A percentile compares a stretch with the other conserved stretches of the same genome.
Conservation (phyloP, 768 basidiomycete genomes). For the Lentinus tigrinus region DNA sequence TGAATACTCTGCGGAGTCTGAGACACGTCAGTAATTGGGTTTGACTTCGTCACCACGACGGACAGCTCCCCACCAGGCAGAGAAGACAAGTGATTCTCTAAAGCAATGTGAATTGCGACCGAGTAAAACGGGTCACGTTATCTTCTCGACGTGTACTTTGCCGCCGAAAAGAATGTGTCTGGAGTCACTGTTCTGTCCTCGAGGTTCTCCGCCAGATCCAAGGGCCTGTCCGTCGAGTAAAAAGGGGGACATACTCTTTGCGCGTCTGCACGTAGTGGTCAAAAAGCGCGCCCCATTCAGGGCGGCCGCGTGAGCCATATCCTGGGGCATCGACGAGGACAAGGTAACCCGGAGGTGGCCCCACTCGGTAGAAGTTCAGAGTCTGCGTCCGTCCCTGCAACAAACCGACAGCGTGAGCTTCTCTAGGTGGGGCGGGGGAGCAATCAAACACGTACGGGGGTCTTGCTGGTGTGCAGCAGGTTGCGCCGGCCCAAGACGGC, state of each 20-base stretch:
- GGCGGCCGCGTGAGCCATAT: slow-evolving; percentile 71
- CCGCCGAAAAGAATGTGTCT: too few relatives aligned
- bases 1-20: slow-evolving; percentile 70
- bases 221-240: too few relatives aligned
- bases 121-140: too few relatives aligned
- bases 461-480: slow-evolving; percentile 64
- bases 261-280: slow-evolving; percentile 61
- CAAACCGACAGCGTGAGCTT: neutral
- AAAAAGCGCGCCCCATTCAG: slow-evolving; percentile 75
- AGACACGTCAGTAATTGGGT: neutral
- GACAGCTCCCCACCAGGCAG: neutral
- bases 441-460: slow-evolving; percentile 42
- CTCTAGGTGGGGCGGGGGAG: neutral
- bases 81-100: neutral
- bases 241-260: slow-evolving; percentile 47
- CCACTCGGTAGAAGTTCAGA: slow-evolving; percentile 74
- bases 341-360: slow-evolving; percentile 49
- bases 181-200: too few relatives aligned
- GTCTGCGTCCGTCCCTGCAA: slow-evolving; percentile 67
- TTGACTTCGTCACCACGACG: too few relatives aligned
- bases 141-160: too few relatives aligned
- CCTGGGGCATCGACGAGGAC: slow-evolving; percentile 80
- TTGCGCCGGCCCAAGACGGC: slow-evolving; percentile 57
- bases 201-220: too few relatives aligned
- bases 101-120: too few relatives aligned